These are phyloP conservation scores for Globisporangium carolinianum DNA, from an alignment of 352 stramenopile genomes.

Conservation along the genomic window DNA sequence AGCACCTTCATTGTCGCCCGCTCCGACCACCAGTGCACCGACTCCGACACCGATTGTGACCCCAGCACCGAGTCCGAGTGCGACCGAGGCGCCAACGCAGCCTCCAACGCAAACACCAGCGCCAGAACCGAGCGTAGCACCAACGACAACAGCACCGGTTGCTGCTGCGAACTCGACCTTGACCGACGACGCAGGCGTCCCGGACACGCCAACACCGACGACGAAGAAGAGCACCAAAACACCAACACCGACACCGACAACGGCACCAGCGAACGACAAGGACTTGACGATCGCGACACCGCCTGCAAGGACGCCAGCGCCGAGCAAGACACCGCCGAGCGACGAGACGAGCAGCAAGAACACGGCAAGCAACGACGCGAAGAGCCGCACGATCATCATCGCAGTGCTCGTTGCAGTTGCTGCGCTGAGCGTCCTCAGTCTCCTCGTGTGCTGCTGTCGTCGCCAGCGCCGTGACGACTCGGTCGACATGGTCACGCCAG, in stretches of 20 bases:
- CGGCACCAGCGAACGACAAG: not conserved
- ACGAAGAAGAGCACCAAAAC: slow-evolving; percentile 10
- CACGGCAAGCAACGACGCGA: not conserved
- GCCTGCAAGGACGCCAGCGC: slow-evolving; percentile 4
- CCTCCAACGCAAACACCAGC: not conserved
- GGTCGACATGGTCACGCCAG: slow-evolving; percentile 3
- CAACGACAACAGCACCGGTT: too few relatives aligned
- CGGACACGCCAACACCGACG: not conserved
- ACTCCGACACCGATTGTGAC: slow-evolving; percentile 3
- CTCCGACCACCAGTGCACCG: slow-evolving; percentile 2
- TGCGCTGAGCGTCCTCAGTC: slow-evolving; percentile 5
- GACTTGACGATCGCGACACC: not conserved
- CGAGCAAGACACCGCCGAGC: not conserved
- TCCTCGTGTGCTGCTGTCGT: slow-evolving; percentile 11
- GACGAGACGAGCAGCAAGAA: slow-evolving; percentile 8
- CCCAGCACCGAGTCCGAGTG: not conserved
- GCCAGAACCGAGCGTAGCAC: not conserved
- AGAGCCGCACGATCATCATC: slow-evolving; percentile 10
- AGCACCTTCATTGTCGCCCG: too few relatives aligned
- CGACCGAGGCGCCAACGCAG: not conserved
- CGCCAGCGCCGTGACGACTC: slow-evolving; percentile 4
- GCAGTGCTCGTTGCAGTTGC: slow-evolving; percentile 9
- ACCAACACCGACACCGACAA: slow-evolving; percentile 4
- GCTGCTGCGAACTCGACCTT: not conserved
- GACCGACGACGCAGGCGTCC: not conserved